A percentile compares a stretch with the other conserved stretches of the same genome.
Conservation (phyloP, 1,139 yeast species). For the Meyerozyma elateridarum region DNA sequence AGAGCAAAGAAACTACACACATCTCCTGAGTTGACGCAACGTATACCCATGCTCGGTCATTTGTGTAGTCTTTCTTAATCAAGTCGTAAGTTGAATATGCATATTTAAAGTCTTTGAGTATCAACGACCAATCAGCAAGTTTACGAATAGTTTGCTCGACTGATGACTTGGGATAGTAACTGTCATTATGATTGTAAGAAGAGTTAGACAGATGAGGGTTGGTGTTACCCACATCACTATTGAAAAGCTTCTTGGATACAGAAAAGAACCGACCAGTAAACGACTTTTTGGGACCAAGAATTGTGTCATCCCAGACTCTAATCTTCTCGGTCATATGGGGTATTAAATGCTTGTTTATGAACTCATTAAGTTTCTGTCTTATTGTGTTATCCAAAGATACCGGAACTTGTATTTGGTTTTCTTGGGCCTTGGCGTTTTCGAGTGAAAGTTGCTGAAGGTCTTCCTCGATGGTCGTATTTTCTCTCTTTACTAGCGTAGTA, state of each 20-base stretch:
- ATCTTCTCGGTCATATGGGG: slow-evolving; percentile 80
- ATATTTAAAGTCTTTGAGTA: slow-evolving; percentile 80
- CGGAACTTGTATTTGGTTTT: not conserved
- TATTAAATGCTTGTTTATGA: slow-evolving; percentile 52
- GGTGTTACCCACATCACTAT: slow-evolving; percentile 17
- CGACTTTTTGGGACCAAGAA: slow-evolving; percentile 64
- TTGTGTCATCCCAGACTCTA: slow-evolving; percentile 73
- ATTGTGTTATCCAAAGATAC: slow-evolving; percentile 23
- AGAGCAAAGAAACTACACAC: slow-evolving; percentile 68
- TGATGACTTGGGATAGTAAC: slow-evolving; percentile 54
- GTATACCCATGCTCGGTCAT: slow-evolving; percentile 79
- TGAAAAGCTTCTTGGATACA: slow-evolving; percentile 57
- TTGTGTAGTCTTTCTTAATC: slow-evolving; percentile 70
- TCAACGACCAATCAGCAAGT: slow-evolving; percentile 88
- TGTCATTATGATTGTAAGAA: slow-evolving; percentile 40
- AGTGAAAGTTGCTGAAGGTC: slow-evolving; percentile 41
- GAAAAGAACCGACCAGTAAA: slow-evolving; percentile 71
- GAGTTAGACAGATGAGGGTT: slow-evolving; percentile 10
- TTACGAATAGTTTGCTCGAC: slow-evolving; percentile 76
- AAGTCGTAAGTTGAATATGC: slow-evolving; percentile 84
- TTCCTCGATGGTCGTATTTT: slow-evolving; percentile 50
- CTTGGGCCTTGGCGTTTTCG: slow-evolving; percentile 9
- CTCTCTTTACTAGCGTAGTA: slow-evolving; percentile 22
- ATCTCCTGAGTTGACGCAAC: slow-evolving; percentile 85
- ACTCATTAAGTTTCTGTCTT: slow-evolving; percentile 43